Evolutionary conservation across 768 basidiomycete species (phyloP).

Genomic region (Gelatoporia subvermispora): DNA sequence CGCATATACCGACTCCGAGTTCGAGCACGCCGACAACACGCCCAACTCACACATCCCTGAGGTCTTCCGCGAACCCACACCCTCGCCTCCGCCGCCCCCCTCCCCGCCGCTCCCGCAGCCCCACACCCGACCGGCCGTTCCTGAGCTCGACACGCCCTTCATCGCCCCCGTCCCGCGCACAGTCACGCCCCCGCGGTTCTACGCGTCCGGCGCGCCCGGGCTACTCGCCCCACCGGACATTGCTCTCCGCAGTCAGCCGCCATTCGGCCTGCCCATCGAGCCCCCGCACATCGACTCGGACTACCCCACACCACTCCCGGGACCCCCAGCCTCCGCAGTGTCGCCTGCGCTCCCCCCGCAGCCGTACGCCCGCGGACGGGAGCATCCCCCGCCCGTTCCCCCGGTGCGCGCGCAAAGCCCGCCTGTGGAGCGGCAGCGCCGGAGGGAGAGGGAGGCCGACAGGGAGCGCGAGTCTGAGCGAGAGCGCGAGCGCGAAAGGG

Average conservation of each 20-base stretch:
- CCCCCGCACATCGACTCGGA: no score
- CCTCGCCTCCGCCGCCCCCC: slow-evolving; percentile 11
- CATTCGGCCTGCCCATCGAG: no score
- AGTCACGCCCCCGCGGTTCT: neutral
- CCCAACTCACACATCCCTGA: neutral
- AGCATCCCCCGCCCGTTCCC: neutral
- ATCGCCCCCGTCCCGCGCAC: slow-evolving; percentile 3
- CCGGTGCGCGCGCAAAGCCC: neutral
- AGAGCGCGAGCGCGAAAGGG: neutral
- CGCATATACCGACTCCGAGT: neutral
- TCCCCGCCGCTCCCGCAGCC: slow-evolving; percentile 1
- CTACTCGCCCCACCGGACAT: slow-evolving; percentile 3
- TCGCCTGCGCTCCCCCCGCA: no score
- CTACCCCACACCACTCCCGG: slow-evolving; percentile 1
- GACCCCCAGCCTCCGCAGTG: neutral
- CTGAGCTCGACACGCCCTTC: neutral
- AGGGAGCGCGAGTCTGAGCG: neutral
- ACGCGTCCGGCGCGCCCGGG: slow-evolving; percentile 2
- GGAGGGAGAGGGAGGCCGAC: neutral
- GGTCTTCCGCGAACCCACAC: neutral
- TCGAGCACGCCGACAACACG: neutral
- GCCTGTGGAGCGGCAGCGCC: neutral
- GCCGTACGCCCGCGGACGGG: neutral
- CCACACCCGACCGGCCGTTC: neutral
- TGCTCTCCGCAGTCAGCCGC: neutral